These are phyloP conservation scores for Barnettozyma sp. DNA, from an alignment of 805 yeast genomes.

Conservation along the genomic window DNA sequence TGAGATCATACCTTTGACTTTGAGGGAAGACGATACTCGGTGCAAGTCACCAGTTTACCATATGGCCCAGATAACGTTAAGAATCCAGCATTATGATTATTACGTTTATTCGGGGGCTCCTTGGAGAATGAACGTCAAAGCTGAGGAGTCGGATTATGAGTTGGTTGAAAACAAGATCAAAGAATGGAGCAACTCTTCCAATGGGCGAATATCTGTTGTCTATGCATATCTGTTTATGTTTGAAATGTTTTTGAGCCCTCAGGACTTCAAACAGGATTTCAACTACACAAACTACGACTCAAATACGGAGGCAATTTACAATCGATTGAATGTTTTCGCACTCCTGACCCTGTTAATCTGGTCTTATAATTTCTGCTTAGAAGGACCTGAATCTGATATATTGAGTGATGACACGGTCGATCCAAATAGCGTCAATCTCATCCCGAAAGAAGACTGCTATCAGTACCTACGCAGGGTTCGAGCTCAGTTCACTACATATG, in stretches of 20 bases:
- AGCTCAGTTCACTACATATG: conserved; percentile 30
- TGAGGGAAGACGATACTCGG: conserved; percentile 34
- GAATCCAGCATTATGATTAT: conserved; percentile 70
- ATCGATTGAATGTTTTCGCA: conserved; percentile 31
- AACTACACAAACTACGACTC: conserved; percentile 40
- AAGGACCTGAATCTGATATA: conserved; percentile 39
- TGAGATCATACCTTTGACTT: conserved; percentile 16
- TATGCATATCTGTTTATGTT: conserved; percentile 56
- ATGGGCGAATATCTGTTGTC: conserved; percentile 47
- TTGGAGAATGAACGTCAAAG: conserved; percentile 63
- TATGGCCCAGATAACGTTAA: conserved; percentile 63
- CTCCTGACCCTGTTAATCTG: conserved; percentile 34
- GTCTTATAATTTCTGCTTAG: conserved; percentile 42
- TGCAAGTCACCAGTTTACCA: conserved; percentile 67
- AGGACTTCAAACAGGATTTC: conserved; percentile 36
- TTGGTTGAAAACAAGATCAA: conserved; percentile 42
- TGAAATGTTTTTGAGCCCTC: conserved; percentile 55
- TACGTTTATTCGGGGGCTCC: conserved; percentile 80
- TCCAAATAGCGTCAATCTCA: conserved; percentile 16
- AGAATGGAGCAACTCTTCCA: conserved; percentile 42
- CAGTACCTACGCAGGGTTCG: conserved; percentile 44
- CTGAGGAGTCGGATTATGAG: conserved; percentile 44
- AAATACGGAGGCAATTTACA: conserved; percentile 43
- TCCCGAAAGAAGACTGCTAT: conserved; percentile 43
- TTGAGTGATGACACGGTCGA: conserved; percentile 23